Conservation (phyloP, 768 basidiomycete species). For the Fomitopsis pulvina region DNA sequence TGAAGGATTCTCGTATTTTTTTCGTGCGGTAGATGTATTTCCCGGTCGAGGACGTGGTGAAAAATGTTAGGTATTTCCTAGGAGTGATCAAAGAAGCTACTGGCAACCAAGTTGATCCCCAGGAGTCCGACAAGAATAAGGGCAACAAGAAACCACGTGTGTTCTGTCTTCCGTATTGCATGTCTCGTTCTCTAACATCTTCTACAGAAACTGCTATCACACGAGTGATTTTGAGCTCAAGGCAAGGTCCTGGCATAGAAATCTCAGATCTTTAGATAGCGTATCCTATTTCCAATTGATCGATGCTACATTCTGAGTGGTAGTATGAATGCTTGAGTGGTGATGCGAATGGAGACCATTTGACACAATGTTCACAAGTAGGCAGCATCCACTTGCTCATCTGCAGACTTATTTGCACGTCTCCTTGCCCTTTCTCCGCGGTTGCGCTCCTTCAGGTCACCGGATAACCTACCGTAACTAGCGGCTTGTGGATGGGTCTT, state of each 20-base stretch:
- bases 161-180: conserved; percentile 6
- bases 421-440: background rate
- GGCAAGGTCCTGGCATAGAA: conserved; percentile 84
- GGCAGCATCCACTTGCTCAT: no score
- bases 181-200: background rate
- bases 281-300: no score
- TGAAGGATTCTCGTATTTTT: background rate
- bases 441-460: conserved; percentile 30
- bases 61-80: conserved; percentile 75
- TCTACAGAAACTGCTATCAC: conserved; percentile 62
- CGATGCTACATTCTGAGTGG: no score
- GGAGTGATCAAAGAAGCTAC: conserved; percentile 67
- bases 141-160: conserved; percentile 36
- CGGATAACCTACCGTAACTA: conserved; percentile 32
- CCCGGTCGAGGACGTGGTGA: conserved; percentile 65
- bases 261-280: conserved; percentile 61
- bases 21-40: conserved; percentile 53
- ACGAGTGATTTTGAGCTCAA: conserved; percentile 80
- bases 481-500: conserved; percentile 19
- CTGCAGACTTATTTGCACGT: background rate
- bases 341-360: no score
- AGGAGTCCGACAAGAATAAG: conserved; percentile 31
- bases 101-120: conserved; percentile 56
- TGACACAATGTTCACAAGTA: no score
- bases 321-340: no score